A percentile compares a stretch with the other conserved stretches of the same genome.
Evolutionary conservation across 2,329 filamentous ascomycete species (phyloP).

Genomic region (Trichoderma sp.): DNA sequence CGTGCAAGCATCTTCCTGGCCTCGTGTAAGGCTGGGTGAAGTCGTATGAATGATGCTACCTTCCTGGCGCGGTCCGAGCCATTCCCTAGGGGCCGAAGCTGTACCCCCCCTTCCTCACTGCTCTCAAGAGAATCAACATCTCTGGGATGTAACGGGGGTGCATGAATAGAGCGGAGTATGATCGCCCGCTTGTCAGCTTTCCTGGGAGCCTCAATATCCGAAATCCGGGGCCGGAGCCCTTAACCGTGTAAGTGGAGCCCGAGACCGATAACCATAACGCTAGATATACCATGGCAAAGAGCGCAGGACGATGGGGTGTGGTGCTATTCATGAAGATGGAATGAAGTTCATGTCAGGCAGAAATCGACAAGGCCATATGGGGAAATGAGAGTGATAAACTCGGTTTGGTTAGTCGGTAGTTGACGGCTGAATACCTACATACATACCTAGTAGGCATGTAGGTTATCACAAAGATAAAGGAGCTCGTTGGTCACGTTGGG

Average conservation of each 20-base stretch:
- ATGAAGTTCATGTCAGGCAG: neutral
- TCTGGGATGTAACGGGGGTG: neutral
- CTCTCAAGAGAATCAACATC: neutral
- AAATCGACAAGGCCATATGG: neutral
- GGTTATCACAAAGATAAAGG: neutral
- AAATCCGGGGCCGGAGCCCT: neutral
- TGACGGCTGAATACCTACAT: neutral
- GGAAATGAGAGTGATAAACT: neutral
- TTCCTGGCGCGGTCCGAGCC: neutral
- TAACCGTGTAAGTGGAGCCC: neutral
- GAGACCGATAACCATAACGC: neutral
- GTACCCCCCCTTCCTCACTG: neutral
- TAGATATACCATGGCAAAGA: neutral
- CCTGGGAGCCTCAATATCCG: constrained; percentile 5
- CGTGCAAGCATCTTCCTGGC: neutral
- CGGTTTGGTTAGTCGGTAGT: neutral
- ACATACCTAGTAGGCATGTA: neutral
- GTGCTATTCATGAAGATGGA: neutral
- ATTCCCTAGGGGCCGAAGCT: neutral
- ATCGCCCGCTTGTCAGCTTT: constrained; percentile 10
- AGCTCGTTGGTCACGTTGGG: neutral
- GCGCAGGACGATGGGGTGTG: neutral
- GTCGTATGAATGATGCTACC: neutral
- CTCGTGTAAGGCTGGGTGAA: neutral
- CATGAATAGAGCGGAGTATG: constrained; percentile 4